A percentile compares a stretch with the other conserved stretches of the same genome.
These are phyloP conservation scores for Suillus decipiens DNA, from an alignment of 768 basidiomycete genomes.

Conservation along the genomic window DNA sequence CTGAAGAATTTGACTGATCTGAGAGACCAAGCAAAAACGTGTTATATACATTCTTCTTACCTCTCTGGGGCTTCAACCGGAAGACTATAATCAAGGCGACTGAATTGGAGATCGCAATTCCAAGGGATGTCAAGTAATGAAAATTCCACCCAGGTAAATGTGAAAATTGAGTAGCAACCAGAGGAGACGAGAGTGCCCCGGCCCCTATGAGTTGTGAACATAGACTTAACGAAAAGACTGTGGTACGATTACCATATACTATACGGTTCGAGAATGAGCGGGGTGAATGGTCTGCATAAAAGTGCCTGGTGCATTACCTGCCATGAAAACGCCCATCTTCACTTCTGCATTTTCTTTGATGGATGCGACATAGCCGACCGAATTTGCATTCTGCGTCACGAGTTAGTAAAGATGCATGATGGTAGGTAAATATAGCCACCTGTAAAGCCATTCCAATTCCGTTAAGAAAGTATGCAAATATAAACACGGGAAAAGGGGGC, in stretches of 20 bases:
- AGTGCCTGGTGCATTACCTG: slow-evolving; percentile 19
- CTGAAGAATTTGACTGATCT: slow-evolving; percentile 32
- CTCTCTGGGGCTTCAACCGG: slow-evolving; percentile 69
- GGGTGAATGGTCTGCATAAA: neutral
- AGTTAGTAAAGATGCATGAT: neutral
- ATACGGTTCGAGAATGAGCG: neutral
- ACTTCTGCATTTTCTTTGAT: slow-evolving; percentile 53
- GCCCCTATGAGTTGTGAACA: slow-evolving; percentile 43
- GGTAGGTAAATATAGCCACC: slow-evolving; percentile 25
- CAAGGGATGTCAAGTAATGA: slow-evolving; percentile 73
- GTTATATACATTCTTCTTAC: slow-evolving; percentile 36
- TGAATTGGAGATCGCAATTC: slow-evolving; percentile 61
- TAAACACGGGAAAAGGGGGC: slow-evolving; percentile 66
- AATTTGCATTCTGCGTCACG: slow-evolving; percentile 60
- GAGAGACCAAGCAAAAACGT: neutral
- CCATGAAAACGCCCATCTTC: slow-evolving; percentile 75
- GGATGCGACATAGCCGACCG: slow-evolving; percentile 68
- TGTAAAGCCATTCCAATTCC: slow-evolving; percentile 54
- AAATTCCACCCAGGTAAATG: slow-evolving; percentile 69
- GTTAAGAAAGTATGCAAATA: slow-evolving; percentile 46
- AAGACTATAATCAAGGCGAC: slow-evolving; percentile 58
- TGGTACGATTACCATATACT: neutral
- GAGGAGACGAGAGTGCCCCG: slow-evolving; percentile 68
- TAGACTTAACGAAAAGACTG: neutral
- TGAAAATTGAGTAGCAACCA: slow-evolving; percentile 82